phyloP scores from a whole-genome alignment of 2,329 filamentous ascomycete genomes.

The Tolypocladium pustulatum region DNA sequence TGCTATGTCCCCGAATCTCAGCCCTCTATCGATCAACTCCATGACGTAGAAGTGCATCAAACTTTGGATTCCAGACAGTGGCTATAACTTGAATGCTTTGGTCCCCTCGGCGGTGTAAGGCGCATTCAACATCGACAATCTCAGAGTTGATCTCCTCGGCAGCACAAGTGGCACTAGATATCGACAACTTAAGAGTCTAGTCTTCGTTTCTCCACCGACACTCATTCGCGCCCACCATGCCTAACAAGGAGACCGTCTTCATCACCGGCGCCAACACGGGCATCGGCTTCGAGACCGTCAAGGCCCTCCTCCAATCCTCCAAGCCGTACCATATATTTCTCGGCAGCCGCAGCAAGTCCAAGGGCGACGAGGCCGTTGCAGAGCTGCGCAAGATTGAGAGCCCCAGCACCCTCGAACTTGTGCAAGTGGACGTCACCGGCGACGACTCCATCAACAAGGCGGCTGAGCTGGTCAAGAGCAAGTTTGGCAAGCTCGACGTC shows the following conservation, averaged over 20 bases:
- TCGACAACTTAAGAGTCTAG: background rate
- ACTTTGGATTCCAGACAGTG: background rate
- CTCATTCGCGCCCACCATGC: background rate
- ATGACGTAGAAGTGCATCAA: background rate
- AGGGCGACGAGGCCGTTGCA: constrained; percentile 36
- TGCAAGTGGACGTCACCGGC: constrained; percentile 43
- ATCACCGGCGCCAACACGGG: constrained; percentile 54
- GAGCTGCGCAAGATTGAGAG: constrained; percentile 28
- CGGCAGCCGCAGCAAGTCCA: constrained; percentile 39
- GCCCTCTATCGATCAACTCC: background rate
- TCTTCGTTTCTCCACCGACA: background rate
- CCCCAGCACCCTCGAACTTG: constrained; percentile 28
- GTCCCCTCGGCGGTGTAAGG: background rate
- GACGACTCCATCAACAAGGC: constrained; percentile 41
- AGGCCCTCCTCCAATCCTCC: constrained; percentile 36
- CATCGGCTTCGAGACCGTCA: constrained; percentile 48
- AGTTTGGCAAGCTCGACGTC: constrained; percentile 35
- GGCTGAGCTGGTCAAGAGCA: constrained; percentile 28
- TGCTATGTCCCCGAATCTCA: background rate
- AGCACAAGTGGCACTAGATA: background rate
- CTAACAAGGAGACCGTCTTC: constrained; percentile 31
- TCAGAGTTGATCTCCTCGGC: background rate
- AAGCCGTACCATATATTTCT: constrained; percentile 44
- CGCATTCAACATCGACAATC: no score
- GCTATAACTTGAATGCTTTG: background rate